Percentiles rank a stretch among this genome's conserved stretches.
Evolutionary conservation across 352 stramenopile species (phyloP).

Genomic region (Phytopythium ostracodes): DNA sequence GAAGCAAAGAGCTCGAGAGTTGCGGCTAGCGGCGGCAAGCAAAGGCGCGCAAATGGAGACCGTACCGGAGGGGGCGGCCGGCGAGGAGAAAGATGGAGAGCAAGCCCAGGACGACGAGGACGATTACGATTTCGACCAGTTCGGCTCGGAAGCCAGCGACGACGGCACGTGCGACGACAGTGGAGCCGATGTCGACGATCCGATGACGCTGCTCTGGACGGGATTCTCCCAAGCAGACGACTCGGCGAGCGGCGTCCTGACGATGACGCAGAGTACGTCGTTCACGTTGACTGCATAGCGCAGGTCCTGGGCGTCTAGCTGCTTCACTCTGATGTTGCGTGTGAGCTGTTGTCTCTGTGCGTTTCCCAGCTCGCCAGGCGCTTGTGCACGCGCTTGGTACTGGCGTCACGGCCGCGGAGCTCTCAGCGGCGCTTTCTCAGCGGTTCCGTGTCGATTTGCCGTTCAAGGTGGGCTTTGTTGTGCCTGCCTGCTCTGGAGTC

Average conservation of each 20-base stretch:
- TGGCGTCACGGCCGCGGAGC: slow-evolving; percentile 38
- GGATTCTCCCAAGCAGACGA: slow-evolving; percentile 52
- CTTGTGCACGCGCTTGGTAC: slow-evolving; percentile 60
- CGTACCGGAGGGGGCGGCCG: slow-evolving; percentile 41
- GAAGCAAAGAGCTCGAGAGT: slow-evolving; percentile 47
- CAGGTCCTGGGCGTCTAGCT: no score
- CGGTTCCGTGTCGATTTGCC: slow-evolving; percentile 27
- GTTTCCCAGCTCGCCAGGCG: slow-evolving; percentile 41
- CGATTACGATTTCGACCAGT: slow-evolving; percentile 44
- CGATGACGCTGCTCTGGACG: slow-evolving; percentile 58
- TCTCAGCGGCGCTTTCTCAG: slow-evolving; percentile 26
- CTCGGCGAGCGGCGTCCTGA: slow-evolving; percentile 32
- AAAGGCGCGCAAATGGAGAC: slow-evolving; percentile 50
- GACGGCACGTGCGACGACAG: slow-evolving; percentile 32
- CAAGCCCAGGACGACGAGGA: slow-evolving; percentile 22
- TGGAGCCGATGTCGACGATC: slow-evolving; percentile 51
- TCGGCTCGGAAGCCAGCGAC: slow-evolving; percentile 44
- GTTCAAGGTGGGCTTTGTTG: slow-evolving; percentile 25
- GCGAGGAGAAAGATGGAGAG: neutral
- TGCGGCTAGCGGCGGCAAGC: slow-evolving; percentile 20
- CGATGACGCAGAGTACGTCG: slow-evolving; percentile 45
- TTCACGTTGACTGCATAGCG: neutral
- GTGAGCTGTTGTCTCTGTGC: neutral
- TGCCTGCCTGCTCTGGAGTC: neutral
- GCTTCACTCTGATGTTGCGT: no score